These are phyloP conservation scores for Limnanthes douglasii DNA, from an alignment of 345 rosid genomes.

Conservation along the genomic window DNA sequence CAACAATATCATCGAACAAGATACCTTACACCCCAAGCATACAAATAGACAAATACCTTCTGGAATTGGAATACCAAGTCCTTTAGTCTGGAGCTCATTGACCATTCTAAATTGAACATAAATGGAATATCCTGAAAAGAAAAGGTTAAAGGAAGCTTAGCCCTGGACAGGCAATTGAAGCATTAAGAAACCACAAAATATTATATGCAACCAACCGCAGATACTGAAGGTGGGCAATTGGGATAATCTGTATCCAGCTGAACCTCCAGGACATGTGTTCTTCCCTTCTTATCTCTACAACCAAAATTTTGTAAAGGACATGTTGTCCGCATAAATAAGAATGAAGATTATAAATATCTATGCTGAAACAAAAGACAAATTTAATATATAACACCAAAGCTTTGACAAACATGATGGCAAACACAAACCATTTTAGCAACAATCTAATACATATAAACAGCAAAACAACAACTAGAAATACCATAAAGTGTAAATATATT, in stretches of 20 bases:
- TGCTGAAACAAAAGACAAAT: not conserved
- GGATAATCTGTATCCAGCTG: slow-evolving; percentile 41
- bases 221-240: slow-evolving; percentile 43
- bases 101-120: slow-evolving; percentile 44
- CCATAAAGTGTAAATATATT: too few species aligned
- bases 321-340: slow-evolving; percentile 1
- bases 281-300: slow-evolving; percentile 45
- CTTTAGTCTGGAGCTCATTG: slow-evolving; percentile 40
- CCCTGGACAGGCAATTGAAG: not conserved
- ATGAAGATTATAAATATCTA: slow-evolving; percentile 2
- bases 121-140: slow-evolving; percentile 48
- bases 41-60: slow-evolving; percentile 42
- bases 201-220: slow-evolving; percentile 35
- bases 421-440: too few species aligned
- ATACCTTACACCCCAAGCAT: not conserved
- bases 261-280: slow-evolving; percentile 43
- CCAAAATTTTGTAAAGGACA: slow-evolving; percentile 4
- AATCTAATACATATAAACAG: too few species aligned
- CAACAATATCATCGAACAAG: slow-evolving; percentile 3
- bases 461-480: too few species aligned
- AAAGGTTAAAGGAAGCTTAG: slow-evolving; percentile 1
- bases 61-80: slow-evolving; percentile 44
- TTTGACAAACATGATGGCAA: too few species aligned
- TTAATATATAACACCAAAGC: not conserved
- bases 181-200: not conserved